Evolutionary conservation across 208 protist genomes (phyloP).

Genomic region (Naegleria gruberi): DNA sequence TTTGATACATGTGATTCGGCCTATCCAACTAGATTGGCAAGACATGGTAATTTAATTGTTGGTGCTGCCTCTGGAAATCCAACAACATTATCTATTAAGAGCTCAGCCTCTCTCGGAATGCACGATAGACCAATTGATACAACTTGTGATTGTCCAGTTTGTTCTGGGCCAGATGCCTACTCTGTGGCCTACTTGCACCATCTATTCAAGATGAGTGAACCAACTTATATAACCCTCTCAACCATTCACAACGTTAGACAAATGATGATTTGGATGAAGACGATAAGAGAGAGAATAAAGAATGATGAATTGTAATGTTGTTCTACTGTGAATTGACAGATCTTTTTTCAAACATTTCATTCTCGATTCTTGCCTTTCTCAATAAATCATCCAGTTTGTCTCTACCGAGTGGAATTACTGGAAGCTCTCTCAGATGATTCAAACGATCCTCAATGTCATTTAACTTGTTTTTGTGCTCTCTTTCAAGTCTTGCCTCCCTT

Average conservation of each 20-base stretch:
- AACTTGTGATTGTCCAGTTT: constrained; percentile 2
- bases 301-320: constrained; percentile 18
- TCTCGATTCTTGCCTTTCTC: neutral
- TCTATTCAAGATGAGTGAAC: constrained; percentile 18
- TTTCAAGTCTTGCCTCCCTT: neutral
- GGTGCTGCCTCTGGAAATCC: neutral
- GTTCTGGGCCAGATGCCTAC: neutral
- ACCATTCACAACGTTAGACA: constrained; percentile 15
- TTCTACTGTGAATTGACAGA: neutral
- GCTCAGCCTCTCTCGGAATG: neutral
- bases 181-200: constrained; percentile 19
- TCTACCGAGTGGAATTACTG: neutral
- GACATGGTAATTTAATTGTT: constrained; percentile 18
- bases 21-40: constrained; percentile 12
- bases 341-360: neutral
- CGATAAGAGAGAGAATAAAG: neutral
- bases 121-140: neutral
- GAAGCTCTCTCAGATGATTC: neutral
- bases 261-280: neutral
- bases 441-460: neutral
- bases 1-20: constrained; percentile 22
- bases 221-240: neutral
- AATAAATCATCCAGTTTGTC: neutral
- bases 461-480: neutral
- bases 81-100: neutral